Evolutionary conservation across 495 filamentous ascomycete genomes (phyloP).

Genomic region (Clavariopsis aquatica): DNA sequence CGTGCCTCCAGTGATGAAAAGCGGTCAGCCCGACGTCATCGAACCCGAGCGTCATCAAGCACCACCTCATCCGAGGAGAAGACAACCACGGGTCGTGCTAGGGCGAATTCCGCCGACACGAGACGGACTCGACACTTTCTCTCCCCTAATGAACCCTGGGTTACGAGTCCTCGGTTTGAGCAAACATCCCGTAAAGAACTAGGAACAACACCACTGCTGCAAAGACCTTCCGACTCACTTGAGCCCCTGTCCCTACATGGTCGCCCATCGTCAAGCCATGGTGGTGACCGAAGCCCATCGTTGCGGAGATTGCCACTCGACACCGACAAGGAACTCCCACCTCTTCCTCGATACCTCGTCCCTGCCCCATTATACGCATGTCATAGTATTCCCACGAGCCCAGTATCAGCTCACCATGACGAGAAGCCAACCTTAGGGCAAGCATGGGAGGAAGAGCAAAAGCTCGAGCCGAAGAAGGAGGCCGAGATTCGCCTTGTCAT

Average conservation of each 20-base stretch:
- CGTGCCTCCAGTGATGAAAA: background rate
- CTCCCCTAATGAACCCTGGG: slow-evolving; percentile 30
- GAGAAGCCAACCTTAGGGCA: background rate
- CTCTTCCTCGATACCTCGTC: slow-evolving; percentile 31
- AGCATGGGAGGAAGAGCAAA: background rate
- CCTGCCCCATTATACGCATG: slow-evolving; percentile 34
- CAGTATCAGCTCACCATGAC: background rate
- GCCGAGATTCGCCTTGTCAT: background rate
- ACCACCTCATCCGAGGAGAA: background rate
- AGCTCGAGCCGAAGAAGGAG: background rate
- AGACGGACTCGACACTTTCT: slow-evolving; percentile 19
- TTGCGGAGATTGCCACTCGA: slow-evolving; percentile 13
- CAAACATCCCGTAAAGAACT: background rate
- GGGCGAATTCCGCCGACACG: slow-evolving; percentile 25
- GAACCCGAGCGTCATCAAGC: background rate
- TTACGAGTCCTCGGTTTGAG: background rate
- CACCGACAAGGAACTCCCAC: slow-evolving; percentile 34
- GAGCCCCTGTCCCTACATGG: slow-evolving; percentile 5
- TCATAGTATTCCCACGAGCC: background rate
- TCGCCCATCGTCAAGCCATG: slow-evolving; percentile 22
- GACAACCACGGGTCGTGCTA: background rate
- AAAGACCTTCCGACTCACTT: slow-evolving; percentile 1
- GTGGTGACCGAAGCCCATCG: slow-evolving; percentile 6
- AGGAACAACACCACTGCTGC: background rate
- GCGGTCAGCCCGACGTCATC: background rate